phyloP scores from a whole-genome alignment of 148 eudicot genomes.

The Rhododendron griersonianum region DNA sequence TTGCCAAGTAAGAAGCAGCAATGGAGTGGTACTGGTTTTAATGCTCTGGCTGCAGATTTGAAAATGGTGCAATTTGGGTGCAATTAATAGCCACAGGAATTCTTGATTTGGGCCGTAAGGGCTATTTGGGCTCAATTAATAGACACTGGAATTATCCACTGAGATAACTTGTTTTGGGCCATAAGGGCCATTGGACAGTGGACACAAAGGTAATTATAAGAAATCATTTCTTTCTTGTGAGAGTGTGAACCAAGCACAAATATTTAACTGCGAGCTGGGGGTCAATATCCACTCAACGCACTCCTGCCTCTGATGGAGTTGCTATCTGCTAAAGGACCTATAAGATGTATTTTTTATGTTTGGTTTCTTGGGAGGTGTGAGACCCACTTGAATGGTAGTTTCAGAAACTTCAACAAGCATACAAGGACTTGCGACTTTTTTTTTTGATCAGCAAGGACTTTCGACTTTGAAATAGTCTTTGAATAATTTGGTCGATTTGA shows the following conservation, averaged over 20 bases:
- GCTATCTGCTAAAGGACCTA: not conserved
- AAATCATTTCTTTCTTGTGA: not conserved
- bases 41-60: not conserved
- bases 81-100: not conserved
- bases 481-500: not conserved
- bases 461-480: not conserved
- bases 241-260: not conserved
- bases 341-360: not conserved
- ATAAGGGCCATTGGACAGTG: not conserved
- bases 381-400: not conserved
- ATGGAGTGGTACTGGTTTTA: not conserved
- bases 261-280: not conserved
- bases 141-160: not conserved
- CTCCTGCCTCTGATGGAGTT: not conserved
- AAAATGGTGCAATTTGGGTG: not conserved
- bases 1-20: not conserved
- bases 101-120: not conserved
- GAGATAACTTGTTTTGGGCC: not conserved
- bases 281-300: not conserved
- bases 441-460: not conserved
- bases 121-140: too few relatives aligned
- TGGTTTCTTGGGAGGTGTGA: not conserved
- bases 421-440: too few relatives aligned
- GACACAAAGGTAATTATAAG: not conserved
- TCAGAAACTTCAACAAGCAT: not conserved